phyloP scores from a whole-genome alignment of 176 grass and related monocot species.

The Cenchrus purpureus region DNA sequence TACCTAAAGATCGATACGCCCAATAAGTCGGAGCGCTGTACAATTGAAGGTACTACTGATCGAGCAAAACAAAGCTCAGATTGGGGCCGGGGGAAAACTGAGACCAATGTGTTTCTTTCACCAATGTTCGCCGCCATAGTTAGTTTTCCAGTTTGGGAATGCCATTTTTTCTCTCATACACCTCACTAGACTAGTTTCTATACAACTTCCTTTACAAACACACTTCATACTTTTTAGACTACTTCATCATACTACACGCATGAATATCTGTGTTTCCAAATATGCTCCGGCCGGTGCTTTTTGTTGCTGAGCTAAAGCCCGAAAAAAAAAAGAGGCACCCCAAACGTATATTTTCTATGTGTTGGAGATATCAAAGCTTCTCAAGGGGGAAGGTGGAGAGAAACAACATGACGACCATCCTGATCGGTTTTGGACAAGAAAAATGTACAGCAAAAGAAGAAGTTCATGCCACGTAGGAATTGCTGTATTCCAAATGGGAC shows the following conservation, averaged over 20 bases:
- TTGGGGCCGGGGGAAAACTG: background rate
- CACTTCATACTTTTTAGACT: background rate
- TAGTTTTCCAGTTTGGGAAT: background rate
- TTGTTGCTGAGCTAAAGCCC: background rate
- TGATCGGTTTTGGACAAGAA: background rate
- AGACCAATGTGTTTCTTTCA: background rate
- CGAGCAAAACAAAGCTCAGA: too few species aligned
- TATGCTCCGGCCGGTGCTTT: background rate
- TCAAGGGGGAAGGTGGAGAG: too few species aligned
- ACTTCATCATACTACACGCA: too few species aligned
- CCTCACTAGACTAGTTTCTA: background rate
- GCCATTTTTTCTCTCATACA: too few species aligned
- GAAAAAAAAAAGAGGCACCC: too few species aligned
- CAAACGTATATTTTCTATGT: background rate
- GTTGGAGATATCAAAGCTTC: too few species aligned
- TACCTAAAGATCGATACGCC: background rate
- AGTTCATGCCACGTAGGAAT: background rate
- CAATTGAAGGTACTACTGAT: background rate
- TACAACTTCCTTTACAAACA: background rate
- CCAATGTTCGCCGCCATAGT: background rate
- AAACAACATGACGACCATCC: background rate
- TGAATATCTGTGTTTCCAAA: background rate
- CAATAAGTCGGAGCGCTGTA: background rate
- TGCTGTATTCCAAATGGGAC: background rate
- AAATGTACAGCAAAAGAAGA: background rate